These are phyloP conservation scores for Scheffersomyces lignosus DNA, from an alignment of 805 yeast genomes.

Conservation along the genomic window DNA sequence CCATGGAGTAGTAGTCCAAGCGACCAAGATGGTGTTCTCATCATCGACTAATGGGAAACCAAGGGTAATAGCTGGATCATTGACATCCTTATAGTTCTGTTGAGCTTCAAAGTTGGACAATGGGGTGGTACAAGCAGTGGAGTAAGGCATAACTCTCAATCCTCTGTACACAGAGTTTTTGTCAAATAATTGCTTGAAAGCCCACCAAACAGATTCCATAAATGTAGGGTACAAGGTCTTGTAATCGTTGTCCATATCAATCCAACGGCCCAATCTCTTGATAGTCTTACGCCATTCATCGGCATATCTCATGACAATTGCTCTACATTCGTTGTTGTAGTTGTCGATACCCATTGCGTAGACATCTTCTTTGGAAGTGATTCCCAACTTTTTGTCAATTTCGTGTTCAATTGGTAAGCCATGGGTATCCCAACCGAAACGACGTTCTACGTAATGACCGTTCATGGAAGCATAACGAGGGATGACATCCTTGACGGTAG, in stretches of 20 bases:
- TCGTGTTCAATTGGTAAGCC: slow-evolving; percentile 98
- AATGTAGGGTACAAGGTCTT: slow-evolving; percentile 93
- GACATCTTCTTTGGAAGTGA: slow-evolving; percentile 92
- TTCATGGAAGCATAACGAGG: slow-evolving; percentile 98
- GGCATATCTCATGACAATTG: slow-evolving; percentile 97
- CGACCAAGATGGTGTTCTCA: slow-evolving; percentile 80
- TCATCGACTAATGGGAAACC: slow-evolving; percentile 82
- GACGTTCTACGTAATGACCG: slow-evolving; percentile 92
- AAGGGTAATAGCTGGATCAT: slow-evolving; percentile 93
- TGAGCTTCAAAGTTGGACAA: slow-evolving; percentile 97
- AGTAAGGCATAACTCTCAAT: slow-evolving; percentile 96
- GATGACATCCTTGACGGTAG: slow-evolving; percentile 95
- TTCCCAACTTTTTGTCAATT: slow-evolving; percentile 95
- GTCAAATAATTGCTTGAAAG: slow-evolving; percentile 81
- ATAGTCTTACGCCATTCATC: slow-evolving; percentile 92
- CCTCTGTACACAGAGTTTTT: slow-evolving; percentile 94
- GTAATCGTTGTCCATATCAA: slow-evolving; percentile 97
- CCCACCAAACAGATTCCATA: slow-evolving; percentile 99
- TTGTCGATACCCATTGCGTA: slow-evolving; percentile 90
- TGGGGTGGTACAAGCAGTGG: slow-evolving; percentile 96
- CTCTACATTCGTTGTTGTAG: slow-evolving; percentile 91
- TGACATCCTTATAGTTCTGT: slow-evolving; percentile 95
- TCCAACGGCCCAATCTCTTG: slow-evolving; percentile 97
- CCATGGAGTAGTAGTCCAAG: slow-evolving; percentile 99
- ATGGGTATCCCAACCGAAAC: slow-evolving; percentile 99